Evolutionary conservation across 192 early-diverging fungal species (phyloP).

Genomic region (Coemansia umbellata): DNA sequence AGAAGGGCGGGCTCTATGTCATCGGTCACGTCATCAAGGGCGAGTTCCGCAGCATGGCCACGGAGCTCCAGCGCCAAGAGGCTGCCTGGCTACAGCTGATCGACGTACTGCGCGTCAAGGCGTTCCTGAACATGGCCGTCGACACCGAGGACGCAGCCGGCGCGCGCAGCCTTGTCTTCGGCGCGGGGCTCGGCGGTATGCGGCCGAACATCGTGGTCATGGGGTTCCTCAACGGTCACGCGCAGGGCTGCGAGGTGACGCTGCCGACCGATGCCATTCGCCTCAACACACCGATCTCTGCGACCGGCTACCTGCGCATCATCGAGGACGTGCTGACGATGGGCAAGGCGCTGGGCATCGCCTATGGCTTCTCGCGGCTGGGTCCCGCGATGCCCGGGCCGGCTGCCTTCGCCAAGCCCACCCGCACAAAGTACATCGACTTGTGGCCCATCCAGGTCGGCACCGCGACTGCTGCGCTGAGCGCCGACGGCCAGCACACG

Average conservation of each 20-base stretch:
- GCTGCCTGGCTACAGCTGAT: constrained; percentile 59
- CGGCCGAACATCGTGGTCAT: constrained; percentile 65
- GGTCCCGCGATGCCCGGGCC: constrained; percentile 24
- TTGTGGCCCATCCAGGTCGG: constrained; percentile 71
- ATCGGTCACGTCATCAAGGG: constrained; percentile 62
- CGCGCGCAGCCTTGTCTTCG: constrained; percentile 56
- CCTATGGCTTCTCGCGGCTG: constrained; percentile 58
- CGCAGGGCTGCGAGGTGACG: background rate
- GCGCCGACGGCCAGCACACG: constrained; percentile 16
- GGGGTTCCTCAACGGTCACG: constrained; percentile 47
- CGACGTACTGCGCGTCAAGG: constrained; percentile 58
- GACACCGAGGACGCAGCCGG: constrained; percentile 51
- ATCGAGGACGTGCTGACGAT: constrained; percentile 66
- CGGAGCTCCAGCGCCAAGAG: constrained; percentile 53
- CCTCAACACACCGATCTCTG: constrained; percentile 56
- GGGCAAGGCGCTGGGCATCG: constrained; percentile 67
- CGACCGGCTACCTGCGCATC: constrained; percentile 62
- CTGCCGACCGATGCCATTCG: constrained; percentile 57
- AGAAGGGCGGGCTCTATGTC: constrained; percentile 68
- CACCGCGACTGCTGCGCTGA: constrained; percentile 5
- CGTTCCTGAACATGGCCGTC: constrained; percentile 60
- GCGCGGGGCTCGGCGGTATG: constrained; percentile 65
- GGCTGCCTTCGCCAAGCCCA: constrained; percentile 5
- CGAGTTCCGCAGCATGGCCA: constrained; percentile 49
- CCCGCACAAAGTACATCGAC: constrained; percentile 57